Evolutionary conservation across 176 grass and related monocot genomes (phyloP).

Genomic region (Tillandsia fasciculata): DNA sequence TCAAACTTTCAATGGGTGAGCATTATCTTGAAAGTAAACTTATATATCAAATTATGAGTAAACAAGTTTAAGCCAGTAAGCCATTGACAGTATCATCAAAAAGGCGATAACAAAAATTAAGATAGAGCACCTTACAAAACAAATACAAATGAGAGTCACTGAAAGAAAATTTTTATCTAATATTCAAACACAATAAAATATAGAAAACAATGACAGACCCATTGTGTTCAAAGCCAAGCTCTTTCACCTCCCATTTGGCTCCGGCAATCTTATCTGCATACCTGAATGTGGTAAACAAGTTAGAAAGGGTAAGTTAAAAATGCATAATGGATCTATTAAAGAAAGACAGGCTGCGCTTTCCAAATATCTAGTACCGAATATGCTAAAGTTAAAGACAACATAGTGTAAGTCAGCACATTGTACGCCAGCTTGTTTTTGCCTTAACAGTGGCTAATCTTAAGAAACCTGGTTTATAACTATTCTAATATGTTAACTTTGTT

Average conservation of each 20-base stretch:
- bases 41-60: neutral
- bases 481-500: no score
- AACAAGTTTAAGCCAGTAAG: neutral
- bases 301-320: neutral
- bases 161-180: neutral
- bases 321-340: neutral
- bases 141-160: neutral
- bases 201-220: slow-evolving; percentile 55
- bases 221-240: slow-evolving; percentile 98
- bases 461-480: no score
- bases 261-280: slow-evolving; percentile 94
- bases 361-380: no score
- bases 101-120: neutral
- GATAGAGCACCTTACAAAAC: no score
- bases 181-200: neutral
- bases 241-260: slow-evolving; percentile 99
- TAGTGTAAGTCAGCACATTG: no score
- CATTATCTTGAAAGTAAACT: neutral
- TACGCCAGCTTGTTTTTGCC: no score
- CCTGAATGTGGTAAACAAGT: slow-evolving; percentile 34
- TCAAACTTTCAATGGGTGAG: neutral
- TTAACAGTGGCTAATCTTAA: no score
- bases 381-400: no score
- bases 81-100: slow-evolving; percentile 14
- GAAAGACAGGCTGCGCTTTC: neutral